These are phyloP conservation scores for Phanerodontia chrysosporium DNA, from an alignment of 768 basidiomycete genomes.

Conservation along the genomic window DNA sequence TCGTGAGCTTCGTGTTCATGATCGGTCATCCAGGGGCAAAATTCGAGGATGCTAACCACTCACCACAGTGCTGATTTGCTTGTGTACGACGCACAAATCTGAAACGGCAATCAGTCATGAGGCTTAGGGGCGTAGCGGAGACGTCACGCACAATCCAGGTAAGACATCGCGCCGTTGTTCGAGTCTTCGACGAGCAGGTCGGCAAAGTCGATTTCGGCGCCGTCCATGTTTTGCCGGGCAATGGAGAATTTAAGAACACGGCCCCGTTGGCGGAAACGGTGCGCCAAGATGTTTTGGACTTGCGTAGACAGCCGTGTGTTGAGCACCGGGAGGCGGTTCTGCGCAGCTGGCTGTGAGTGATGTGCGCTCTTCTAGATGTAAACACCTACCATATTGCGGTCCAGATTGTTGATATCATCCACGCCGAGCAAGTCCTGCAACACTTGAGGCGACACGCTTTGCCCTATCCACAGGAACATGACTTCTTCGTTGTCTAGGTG, in stretches of 20 bases:
- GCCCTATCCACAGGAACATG: constrained; percentile 89
- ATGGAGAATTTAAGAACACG: constrained; percentile 61
- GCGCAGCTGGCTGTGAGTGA: background rate
- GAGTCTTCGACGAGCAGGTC: constrained; percentile 97
- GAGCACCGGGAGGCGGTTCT: constrained; percentile 70
- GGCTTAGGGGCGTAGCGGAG: background rate
- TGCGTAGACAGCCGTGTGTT: constrained; percentile 77
- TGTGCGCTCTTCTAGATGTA: background rate
- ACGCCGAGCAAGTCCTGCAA: constrained; percentile 81
- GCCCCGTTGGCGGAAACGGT: constrained; percentile 53
- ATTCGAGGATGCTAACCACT: constrained; percentile 14
- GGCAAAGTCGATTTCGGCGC: constrained; percentile 88
- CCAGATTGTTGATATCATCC: constrained; percentile 69
- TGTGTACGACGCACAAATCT: constrained; percentile 37
- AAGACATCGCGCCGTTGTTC: constrained; percentile 93
- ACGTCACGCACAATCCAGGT: constrained; percentile 71
- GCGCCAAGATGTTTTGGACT: constrained; percentile 78
- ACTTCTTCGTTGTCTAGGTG: constrained; percentile 81
- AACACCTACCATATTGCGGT: constrained; percentile 64
- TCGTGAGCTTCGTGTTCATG: constrained; percentile 8
- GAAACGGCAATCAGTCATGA: background rate
- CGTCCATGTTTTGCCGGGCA: constrained; percentile 91
- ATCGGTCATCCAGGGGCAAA: background rate
- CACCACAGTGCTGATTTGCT: constrained; percentile 33
- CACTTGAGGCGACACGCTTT: constrained; percentile 75